A percentile compares a stretch with the other conserved stretches of the same genome.
Evolutionary conservation across 352 stramenopile genomes (phyloP).

Genomic region (Elongisporangium undulatum): DNA sequence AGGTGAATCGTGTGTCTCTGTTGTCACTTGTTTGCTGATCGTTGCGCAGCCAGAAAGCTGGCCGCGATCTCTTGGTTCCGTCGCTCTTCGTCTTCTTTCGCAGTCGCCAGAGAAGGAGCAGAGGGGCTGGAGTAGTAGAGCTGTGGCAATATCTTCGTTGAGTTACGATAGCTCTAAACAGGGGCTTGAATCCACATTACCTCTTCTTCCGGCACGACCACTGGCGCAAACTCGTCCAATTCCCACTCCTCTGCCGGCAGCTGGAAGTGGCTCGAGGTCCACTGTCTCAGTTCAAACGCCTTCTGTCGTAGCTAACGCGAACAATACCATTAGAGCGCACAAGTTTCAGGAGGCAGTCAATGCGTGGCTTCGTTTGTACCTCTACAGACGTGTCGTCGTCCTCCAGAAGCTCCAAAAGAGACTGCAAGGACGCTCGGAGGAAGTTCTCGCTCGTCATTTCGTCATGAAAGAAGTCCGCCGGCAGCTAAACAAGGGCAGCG

Average conservation of each 20-base stretch:
- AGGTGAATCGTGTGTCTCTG: too few species aligned
- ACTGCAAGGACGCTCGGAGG: slow-evolving; percentile 48
- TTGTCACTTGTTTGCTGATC: neutral
- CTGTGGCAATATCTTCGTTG: neutral
- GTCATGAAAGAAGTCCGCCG: slow-evolving; percentile 68
- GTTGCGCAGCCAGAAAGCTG: neutral
- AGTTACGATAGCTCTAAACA: too few species aligned
- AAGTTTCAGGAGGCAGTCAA: neutral
- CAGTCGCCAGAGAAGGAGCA: neutral
- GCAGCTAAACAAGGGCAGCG: slow-evolving; percentile 27
- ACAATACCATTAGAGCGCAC: neutral
- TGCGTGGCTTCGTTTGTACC: slow-evolving; percentile 13
- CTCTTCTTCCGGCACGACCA: slow-evolving; percentile 35
- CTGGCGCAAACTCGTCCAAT: slow-evolving; percentile 41
- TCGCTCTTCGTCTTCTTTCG: neutral
- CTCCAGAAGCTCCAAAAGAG: slow-evolving; percentile 59
- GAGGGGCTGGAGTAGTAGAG: neutral
- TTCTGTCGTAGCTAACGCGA: slow-evolving; percentile 24
- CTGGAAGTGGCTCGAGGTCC: slow-evolving; percentile 35
- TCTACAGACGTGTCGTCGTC: slow-evolving; percentile 29
- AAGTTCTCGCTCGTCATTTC: slow-evolving; percentile 59
- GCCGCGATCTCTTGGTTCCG: neutral
- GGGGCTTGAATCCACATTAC: too few species aligned
- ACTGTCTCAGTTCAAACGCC: slow-evolving; percentile 22
- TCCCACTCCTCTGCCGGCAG: slow-evolving; percentile 18